Percentiles rank a stretch among this genome's conserved stretches.
Conservation (phyloP, 805 yeast genomes). For the Kazachstania taianensis region DNA sequence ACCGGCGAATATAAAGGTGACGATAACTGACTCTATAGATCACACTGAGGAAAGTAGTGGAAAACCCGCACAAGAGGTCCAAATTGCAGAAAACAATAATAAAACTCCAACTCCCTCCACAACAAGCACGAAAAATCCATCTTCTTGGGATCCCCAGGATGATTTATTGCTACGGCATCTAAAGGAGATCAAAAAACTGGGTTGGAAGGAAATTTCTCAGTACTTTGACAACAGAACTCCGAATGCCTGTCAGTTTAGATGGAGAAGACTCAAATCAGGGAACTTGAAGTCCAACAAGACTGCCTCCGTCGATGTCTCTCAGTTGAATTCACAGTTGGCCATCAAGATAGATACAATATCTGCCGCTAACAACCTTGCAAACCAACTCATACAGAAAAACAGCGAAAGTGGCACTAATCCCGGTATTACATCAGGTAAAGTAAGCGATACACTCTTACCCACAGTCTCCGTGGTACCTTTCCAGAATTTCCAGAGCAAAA, state of each 20-base stretch:
- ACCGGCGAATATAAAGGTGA: too few species aligned
- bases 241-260: constrained; percentile 81
- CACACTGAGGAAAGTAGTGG: too few species aligned
- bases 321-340: background rate
- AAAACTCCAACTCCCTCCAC: too few species aligned
- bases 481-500: too few species aligned
- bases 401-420: background rate
- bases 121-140: constrained; percentile 34
- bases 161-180: constrained; percentile 61
- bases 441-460: background rate
- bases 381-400: background rate
- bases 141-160: constrained; percentile 74
- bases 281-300: constrained; percentile 30
- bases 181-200: constrained; percentile 73
- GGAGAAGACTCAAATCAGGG: constrained; percentile 59
- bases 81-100: background rate
- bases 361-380: background rate
- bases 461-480: background rate
- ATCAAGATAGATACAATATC: background rate
- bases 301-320: constrained; percentile 12
- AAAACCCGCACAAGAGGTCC: too few species aligned
- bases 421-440: background rate
- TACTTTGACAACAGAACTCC: constrained; percentile 76
- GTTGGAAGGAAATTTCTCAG: constrained; percentile 81
- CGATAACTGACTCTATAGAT: too few species aligned